A percentile compares a stretch with the other conserved stretches of the same genome.
Conservation (phyloP, 2,329 filamentous ascomycete genomes). For the Scedosporium boydii region DNA sequence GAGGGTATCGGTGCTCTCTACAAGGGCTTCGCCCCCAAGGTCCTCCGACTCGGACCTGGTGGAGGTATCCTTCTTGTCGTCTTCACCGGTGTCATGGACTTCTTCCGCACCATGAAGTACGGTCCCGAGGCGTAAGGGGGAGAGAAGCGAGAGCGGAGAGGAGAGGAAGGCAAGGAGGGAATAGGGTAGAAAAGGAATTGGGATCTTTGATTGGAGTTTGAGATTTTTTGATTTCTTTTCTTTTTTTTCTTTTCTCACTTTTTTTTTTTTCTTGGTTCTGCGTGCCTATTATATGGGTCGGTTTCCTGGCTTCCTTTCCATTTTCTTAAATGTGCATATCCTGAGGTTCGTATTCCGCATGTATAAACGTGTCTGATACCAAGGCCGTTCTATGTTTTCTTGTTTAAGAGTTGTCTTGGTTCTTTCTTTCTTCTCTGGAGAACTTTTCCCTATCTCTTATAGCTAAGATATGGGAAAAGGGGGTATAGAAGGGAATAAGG, state of each 20-base stretch:
- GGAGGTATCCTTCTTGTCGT: slow-evolving; percentile 70
- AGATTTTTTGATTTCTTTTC: neutral
- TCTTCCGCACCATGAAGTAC: slow-evolving; percentile 61
- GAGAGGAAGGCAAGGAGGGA: neutral
- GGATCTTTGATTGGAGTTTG: slow-evolving; percentile 6
- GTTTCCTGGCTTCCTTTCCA: slow-evolving; percentile 1
- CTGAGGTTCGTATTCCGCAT: neutral
- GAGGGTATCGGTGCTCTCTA: slow-evolving; percentile 89
- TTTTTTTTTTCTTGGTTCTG: slow-evolving; percentile 2
- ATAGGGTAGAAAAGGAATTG: slow-evolving; percentile 6
- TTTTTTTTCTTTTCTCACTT: slow-evolving; percentile 1
- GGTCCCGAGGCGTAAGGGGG: neutral
- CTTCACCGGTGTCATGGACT: slow-evolving; percentile 84
- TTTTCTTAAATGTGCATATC: neutral
- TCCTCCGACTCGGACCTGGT: slow-evolving; percentile 42
- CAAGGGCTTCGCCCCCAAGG: slow-evolving; percentile 97
- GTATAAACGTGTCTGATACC: neutral
- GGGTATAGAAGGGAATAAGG: neutral
- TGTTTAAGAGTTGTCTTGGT: neutral
- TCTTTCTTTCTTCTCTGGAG: neutral
- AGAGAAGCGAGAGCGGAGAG: neutral
- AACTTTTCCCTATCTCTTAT: neutral
- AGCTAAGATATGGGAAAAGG: no score
- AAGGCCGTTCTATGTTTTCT: neutral
- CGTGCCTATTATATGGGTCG: neutral